Percentiles rank a stretch among this genome's conserved stretches.
Conservation (phyloP, 176 grass and related monocot genomes). For the Zizania latifolia region DNA sequence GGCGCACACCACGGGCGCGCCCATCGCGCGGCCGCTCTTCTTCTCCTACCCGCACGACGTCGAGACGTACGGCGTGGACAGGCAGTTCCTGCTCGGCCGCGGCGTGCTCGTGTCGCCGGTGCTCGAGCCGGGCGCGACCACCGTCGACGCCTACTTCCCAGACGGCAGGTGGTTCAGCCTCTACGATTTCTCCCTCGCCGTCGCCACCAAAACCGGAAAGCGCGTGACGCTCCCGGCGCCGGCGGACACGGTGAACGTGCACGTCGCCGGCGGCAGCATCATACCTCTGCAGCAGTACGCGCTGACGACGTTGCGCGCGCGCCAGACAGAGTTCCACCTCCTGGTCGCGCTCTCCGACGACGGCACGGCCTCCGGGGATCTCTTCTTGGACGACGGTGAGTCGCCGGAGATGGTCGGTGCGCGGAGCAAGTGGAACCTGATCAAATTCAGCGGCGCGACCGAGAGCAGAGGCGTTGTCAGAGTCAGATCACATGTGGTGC, state of each 20-base stretch:
- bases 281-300: slow-evolving; percentile 46
- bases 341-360: slow-evolving; percentile 48
- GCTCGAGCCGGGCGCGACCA: slow-evolving; percentile 22
- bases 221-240: slow-evolving; percentile 43
- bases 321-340: slow-evolving; percentile 49
- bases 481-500: slow-evolving; percentile 50
- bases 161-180: slow-evolving; percentile 69
- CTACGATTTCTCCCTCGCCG: slow-evolving; percentile 36
- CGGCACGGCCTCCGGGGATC: slow-evolving; percentile 33
- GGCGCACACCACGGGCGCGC: slow-evolving; percentile 57
- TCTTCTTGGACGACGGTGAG: slow-evolving; percentile 74
- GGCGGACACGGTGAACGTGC: slow-evolving; percentile 54
- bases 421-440: slow-evolving; percentile 32
- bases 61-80: slow-evolving; percentile 43
- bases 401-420: slow-evolving; percentile 52
- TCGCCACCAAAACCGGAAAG: slow-evolving; percentile 8
- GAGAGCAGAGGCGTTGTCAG: slow-evolving; percentile 6
- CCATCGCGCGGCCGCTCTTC: slow-evolving; percentile 78
- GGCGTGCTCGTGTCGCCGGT: slow-evolving; percentile 72
- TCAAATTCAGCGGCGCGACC: slow-evolving; percentile 34
- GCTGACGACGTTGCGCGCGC: slow-evolving; percentile 34
- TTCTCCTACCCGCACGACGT: slow-evolving; percentile 67
- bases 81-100: slow-evolving; percentile 60
- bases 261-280: slow-evolving; percentile 54
- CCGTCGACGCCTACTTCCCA: slow-evolving; percentile 65